These are phyloP conservation scores for Coemansia sp. DNA, from an alignment of 192 early-diverging fungal genomes.

Conservation along the genomic window DNA sequence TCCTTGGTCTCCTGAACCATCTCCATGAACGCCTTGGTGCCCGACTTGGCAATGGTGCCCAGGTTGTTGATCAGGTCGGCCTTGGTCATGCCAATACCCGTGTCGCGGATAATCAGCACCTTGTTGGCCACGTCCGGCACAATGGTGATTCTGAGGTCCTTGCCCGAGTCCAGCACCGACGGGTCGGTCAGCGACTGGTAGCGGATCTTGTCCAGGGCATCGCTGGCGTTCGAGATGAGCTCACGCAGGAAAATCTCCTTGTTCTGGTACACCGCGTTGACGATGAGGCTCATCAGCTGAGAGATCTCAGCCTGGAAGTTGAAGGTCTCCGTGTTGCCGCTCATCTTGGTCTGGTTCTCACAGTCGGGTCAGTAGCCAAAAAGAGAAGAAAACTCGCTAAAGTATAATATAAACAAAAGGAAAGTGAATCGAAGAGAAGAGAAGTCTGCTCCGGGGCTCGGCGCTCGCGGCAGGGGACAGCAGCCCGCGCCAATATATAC, in stretches of 20 bases:
- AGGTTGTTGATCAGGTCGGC: slow-evolving; percentile 66
- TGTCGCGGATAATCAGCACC: slow-evolving; percentile 81
- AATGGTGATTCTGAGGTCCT: slow-evolving; percentile 93
- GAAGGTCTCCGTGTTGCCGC: slow-evolving; percentile 66
- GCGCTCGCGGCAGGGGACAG: neutral
- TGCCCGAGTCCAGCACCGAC: slow-evolving; percentile 86
- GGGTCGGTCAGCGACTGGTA: slow-evolving; percentile 87
- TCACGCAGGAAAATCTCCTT: slow-evolving; percentile 99
- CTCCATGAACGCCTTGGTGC: slow-evolving; percentile 99
- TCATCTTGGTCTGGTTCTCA: slow-evolving; percentile 17
- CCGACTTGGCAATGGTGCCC: slow-evolving; percentile 99
- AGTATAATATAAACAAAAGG: slow-evolving; percentile 20
- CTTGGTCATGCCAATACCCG: slow-evolving; percentile 78
- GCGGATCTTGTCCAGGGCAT: slow-evolving; percentile 98
- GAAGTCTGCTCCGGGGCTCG: neutral
- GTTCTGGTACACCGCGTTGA: slow-evolving; percentile 99
- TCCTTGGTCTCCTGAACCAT: slow-evolving; percentile 90
- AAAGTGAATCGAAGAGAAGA: neutral
- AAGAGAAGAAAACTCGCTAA: slow-evolving; percentile 1
- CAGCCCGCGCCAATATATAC: slow-evolving; percentile 1
- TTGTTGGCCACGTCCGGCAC: slow-evolving; percentile 86
- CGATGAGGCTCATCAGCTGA: slow-evolving; percentile 99
- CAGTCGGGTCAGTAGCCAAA: slow-evolving; percentile 1
- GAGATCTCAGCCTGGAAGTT: slow-evolving; percentile 99
- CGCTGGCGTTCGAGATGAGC: slow-evolving; percentile 89